A percentile compares a stretch with the other conserved stretches of the same genome.
phyloP scores from a whole-genome alignment of 148 eudicot species.

The Beta vulgaris region DNA sequence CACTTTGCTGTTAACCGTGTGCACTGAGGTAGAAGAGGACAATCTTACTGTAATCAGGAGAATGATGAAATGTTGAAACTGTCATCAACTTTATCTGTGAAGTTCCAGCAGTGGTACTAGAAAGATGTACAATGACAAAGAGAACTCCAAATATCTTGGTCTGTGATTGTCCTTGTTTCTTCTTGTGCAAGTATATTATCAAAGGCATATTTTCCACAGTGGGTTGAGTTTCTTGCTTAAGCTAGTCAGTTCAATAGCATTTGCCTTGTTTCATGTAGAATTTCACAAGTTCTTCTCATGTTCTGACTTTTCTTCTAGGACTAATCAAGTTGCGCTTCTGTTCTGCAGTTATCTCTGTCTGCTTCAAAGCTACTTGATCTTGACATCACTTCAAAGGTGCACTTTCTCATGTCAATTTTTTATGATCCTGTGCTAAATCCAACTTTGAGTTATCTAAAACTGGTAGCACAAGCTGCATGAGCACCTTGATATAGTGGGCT shows the following conservation, averaged over 20 bases:
- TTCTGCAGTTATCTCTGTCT: conserved; percentile 71
- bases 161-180: not conserved
- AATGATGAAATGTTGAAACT: not conserved
- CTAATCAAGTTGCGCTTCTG: conserved; percentile 17
- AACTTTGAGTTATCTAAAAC: not conserved
- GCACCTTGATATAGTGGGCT: not conserved
- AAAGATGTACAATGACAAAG: not conserved
- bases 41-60: not conserved
- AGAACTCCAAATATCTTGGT: not conserved
- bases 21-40: not conserved
- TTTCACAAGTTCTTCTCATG: not conserved
- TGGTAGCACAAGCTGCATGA: not conserved
- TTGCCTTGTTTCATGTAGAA: not conserved
- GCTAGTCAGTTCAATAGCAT: not conserved
- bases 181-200: not conserved
- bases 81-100: not conserved
- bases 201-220: not conserved
- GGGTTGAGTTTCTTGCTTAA: not conserved
- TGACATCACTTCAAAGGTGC: conserved; percentile 78
- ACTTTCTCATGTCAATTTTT: not conserved
- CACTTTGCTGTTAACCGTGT: not conserved
- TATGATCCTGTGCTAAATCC: not conserved
- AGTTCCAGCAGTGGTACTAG: not conserved
- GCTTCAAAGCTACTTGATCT: conserved; percentile 70
- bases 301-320: conserved; percentile 4